phyloP scores from a whole-genome alignment of 192 early-diverging fungal genomes.

The Coemansia sp. region DNA sequence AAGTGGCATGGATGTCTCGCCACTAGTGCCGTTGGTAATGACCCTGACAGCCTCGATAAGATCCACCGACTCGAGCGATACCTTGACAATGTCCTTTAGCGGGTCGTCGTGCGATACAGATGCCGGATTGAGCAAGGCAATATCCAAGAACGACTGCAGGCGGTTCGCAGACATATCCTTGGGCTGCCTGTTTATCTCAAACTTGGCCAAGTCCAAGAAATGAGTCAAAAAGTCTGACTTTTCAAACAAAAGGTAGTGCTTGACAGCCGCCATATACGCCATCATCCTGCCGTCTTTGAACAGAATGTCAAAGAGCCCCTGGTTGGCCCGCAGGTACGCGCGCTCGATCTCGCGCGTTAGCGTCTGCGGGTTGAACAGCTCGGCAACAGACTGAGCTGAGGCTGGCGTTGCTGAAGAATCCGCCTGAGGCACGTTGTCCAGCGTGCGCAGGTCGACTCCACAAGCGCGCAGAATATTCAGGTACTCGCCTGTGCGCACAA shows the following conservation, averaged over 20 bases:
- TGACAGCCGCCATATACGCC: constrained; percentile 80
- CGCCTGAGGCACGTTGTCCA: constrained; percentile 18
- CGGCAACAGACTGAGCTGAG: constrained; percentile 7
- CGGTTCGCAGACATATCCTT: constrained; percentile 67
- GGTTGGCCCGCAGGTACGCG: constrained; percentile 90
- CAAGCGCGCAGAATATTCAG: constrained; percentile 91
- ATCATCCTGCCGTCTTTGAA: constrained; percentile 79
- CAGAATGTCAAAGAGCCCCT: constrained; percentile 77
- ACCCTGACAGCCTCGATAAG: constrained; percentile 57
- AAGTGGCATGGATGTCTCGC: constrained; percentile 7
- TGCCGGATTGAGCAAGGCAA: constrained; percentile 85
- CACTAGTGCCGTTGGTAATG: constrained; percentile 17
- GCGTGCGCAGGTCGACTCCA: constrained; percentile 44
- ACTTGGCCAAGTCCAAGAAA: constrained; percentile 85
- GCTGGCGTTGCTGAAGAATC: background rate
- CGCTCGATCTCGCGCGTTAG: constrained; percentile 72
- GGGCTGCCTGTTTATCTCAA: constrained; percentile 53
- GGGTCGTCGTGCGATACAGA: constrained; percentile 77
- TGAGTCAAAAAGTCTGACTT: constrained; percentile 93
- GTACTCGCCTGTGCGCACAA: constrained; percentile 92
- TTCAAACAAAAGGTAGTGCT: constrained; percentile 91
- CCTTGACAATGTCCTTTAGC: constrained; percentile 85
- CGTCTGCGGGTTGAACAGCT: constrained; percentile 42
- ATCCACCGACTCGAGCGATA: constrained; percentile 73
- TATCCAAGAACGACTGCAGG: constrained; percentile 84